Conservation (phyloP, 2,329 filamentous ascomycete genomes). For the Rutstroemia sydowiana region DNA sequence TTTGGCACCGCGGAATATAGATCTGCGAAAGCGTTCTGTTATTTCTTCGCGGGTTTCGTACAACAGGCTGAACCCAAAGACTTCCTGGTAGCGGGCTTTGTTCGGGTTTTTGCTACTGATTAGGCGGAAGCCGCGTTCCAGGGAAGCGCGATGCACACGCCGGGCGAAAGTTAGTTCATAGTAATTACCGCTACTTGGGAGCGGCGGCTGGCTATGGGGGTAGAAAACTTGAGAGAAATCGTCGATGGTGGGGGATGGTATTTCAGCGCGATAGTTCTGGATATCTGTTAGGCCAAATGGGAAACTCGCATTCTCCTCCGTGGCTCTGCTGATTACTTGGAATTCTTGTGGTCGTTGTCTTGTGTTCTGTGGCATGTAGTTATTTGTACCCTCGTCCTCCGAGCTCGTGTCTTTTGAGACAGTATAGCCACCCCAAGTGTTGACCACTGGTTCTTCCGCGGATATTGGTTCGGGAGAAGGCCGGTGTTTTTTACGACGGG, state of each 20-base stretch:
- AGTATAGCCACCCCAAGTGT: constrained; percentile 22
- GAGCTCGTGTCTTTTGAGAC: constrained; percentile 17
- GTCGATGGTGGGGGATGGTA: constrained; percentile 24
- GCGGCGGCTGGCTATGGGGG: constrained; percentile 31
- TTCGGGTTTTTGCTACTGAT: constrained; percentile 44
- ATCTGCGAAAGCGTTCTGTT: constrained; percentile 32
- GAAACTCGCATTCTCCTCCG: constrained; percentile 47
- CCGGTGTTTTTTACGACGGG: background rate
- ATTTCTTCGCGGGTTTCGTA: constrained; percentile 48
- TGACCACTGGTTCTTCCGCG: background rate
- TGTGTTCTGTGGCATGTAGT: constrained; percentile 12
- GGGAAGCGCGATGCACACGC: constrained; percentile 56
- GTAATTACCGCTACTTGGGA: constrained; percentile 50
- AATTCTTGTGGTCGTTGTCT: constrained; percentile 28
- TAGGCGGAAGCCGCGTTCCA: constrained; percentile 56
- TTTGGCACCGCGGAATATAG: constrained; percentile 15
- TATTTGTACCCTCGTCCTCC: constrained; percentile 14
- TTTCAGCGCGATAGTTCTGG: constrained; percentile 24
- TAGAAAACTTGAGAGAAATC: constrained; percentile 22
- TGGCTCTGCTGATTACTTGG: constrained; percentile 45
- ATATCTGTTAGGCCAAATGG: constrained; percentile 33
- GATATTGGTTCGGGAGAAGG: constrained; percentile 7
- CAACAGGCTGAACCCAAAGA: constrained; percentile 64
- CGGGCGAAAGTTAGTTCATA: constrained; percentile 63
- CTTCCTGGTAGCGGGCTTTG: constrained; percentile 41